A percentile compares a stretch with the other conserved stretches of the same genome.
These are phyloP conservation scores for Vanilla planifolia DNA, from an alignment of 106 monocot species.

Conservation along the genomic window DNA sequence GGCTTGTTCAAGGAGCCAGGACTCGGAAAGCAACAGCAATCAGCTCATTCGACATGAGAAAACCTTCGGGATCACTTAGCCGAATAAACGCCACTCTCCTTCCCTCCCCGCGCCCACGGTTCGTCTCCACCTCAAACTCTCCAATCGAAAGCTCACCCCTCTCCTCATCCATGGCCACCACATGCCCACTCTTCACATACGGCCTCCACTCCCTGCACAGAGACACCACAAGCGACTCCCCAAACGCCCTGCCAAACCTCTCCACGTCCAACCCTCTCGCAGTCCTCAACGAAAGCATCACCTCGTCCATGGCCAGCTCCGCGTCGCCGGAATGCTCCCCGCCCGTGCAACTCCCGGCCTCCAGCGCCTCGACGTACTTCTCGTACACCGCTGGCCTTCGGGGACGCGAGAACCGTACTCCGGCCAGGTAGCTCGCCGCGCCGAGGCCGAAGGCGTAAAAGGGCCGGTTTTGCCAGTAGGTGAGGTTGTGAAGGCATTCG, in stretches of 20 bases:
- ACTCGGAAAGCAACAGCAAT: slow-evolving; percentile 76
- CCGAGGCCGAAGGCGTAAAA: slow-evolving; percentile 85
- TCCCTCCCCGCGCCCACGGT: background rate
- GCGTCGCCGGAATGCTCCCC: slow-evolving; percentile 10
- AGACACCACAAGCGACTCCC: slow-evolving; percentile 15
- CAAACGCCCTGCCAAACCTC: slow-evolving; percentile 40
- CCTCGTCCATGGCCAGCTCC: slow-evolving; percentile 83
- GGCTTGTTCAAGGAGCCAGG: slow-evolving; percentile 41
- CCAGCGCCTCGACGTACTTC: slow-evolving; percentile 52
- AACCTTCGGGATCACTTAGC: slow-evolving; percentile 90
- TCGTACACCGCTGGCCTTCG: slow-evolving; percentile 64
- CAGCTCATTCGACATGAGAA: slow-evolving; percentile 91
- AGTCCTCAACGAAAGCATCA: slow-evolving; percentile 94
- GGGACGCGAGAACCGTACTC: slow-evolving; percentile 74
- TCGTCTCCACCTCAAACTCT: slow-evolving; percentile 23
- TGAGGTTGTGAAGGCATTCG: slow-evolving; percentile 76
- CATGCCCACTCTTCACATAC: slow-evolving; percentile 59
- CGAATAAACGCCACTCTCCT: slow-evolving; percentile 34
- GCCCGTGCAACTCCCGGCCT: slow-evolving; percentile 13
- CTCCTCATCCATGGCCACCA: slow-evolving; percentile 46
- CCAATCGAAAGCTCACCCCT: slow-evolving; percentile 11
- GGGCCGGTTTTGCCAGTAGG: slow-evolving; percentile 73
- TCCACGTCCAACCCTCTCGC: slow-evolving; percentile 70
- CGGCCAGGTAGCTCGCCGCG: slow-evolving; percentile 66
- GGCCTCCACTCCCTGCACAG: slow-evolving; percentile 49